phyloP scores from a whole-genome alignment of 2,329 filamentous ascomycete genomes.

The Rutstroemia sp. region DNA sequence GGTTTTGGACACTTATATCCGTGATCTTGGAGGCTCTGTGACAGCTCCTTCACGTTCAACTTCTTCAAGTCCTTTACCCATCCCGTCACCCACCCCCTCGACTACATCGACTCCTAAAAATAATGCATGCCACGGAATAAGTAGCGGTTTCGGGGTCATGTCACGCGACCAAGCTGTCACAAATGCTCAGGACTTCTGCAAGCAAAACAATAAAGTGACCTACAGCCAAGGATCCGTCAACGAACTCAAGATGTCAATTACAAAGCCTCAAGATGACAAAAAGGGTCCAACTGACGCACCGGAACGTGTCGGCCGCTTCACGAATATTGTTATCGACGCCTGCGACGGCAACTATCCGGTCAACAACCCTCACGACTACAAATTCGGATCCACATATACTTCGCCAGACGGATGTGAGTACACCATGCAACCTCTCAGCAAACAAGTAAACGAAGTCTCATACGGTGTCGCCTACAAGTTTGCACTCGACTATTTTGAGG shows the following conservation, averaged over 20 bases:
- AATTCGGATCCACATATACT: not conserved
- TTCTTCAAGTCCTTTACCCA: too few species aligned
- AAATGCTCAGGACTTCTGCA: too few species aligned
- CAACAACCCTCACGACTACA: not conserved
- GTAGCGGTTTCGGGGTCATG: too few species aligned
- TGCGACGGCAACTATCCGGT: not conserved
- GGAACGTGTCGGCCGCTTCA: not conserved
- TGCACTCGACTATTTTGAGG: not conserved
- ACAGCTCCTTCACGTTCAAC: too few species aligned
- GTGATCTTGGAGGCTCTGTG: too few species aligned
- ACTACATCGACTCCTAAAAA: too few species aligned
- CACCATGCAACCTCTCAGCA: not conserved
- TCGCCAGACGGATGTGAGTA: not conserved
- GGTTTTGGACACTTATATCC: too few species aligned
- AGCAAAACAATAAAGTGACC: too few species aligned
- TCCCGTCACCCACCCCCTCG: too few species aligned
- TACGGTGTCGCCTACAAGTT: not conserved
- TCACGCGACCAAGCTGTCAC: too few species aligned
- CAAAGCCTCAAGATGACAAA: not conserved
- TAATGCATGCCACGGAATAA: too few species aligned
- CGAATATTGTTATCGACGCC: not conserved
- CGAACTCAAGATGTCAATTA: not conserved
- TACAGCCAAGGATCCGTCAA: too few species aligned
- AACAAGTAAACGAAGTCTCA: not conserved
- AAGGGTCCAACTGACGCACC: not conserved